These are phyloP conservation scores for Annona squamosa DNA, from an alignment of 164 flowering plant species.

Conservation along the genomic window DNA sequence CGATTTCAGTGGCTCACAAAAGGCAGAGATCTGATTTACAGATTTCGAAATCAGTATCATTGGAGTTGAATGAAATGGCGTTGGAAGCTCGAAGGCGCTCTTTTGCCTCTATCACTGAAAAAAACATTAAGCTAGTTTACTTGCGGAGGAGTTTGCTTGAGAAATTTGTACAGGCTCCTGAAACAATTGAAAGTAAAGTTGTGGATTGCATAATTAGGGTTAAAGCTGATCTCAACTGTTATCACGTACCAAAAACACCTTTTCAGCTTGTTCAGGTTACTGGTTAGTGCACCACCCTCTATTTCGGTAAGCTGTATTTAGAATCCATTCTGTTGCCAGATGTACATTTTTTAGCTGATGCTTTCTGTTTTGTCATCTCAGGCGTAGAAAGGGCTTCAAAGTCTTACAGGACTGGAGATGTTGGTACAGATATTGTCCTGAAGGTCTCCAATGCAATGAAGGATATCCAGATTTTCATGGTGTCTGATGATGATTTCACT, in stretches of 20 bases:
- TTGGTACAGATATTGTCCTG: constrained; percentile 24
- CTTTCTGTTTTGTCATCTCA: constrained; percentile 15
- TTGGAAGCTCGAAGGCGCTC: constrained; percentile 18
- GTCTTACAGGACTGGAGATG: constrained; percentile 10
- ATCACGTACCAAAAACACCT: constrained; percentile 26
- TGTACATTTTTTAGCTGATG: background rate
- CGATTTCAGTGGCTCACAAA: constrained; percentile 6
- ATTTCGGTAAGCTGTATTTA: background rate
- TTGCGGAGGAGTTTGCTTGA: constrained; percentile 50
- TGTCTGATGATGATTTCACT: constrained; percentile 57
- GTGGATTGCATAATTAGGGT: constrained; percentile 59
- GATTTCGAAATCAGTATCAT: background rate
- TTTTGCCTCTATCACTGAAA: constrained; percentile 47
- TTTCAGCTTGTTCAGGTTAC: constrained; percentile 57
- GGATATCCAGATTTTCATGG: constrained; percentile 27
- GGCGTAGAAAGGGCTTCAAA: constrained; percentile 31
- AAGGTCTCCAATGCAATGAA: constrained; percentile 27
- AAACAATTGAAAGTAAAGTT: constrained; percentile 47
- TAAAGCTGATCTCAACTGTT: constrained; percentile 46
- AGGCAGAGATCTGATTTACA: constrained; percentile 15
- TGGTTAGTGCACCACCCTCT: constrained; percentile 26
- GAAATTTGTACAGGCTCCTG: constrained; percentile 37
- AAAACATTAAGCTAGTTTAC: constrained; percentile 60
- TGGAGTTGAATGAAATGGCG: constrained; percentile 9
- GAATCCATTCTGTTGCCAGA: background rate